phyloP scores from a whole-genome alignment of 1,139 yeast genomes.

The Hyphopichia khmerensis region DNA sequence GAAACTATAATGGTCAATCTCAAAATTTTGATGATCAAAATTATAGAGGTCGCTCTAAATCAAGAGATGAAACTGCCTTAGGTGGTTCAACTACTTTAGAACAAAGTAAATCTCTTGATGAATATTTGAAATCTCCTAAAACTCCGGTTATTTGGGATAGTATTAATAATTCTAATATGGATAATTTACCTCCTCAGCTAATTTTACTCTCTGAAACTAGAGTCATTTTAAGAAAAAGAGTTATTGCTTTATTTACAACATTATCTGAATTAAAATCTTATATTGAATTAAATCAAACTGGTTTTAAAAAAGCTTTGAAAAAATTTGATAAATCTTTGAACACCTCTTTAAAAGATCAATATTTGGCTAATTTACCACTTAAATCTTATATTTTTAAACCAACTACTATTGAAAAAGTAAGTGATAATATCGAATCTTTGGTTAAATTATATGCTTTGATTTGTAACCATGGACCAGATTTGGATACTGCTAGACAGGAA shows the following conservation, averaged over 20 bases:
- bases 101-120: conserved; percentile 35
- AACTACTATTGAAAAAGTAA: conserved; percentile 44
- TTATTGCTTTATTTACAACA: conserved; percentile 57
- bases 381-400: conserved; percentile 35
- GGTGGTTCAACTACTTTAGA: conserved; percentile 12
- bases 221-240: conserved; percentile 55
- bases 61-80: conserved; percentile 4
- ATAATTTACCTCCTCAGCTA: conserved; percentile 38
- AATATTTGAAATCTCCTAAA: conserved; percentile 39
- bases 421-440: conserved; percentile 37
- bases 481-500: conserved; percentile 46
- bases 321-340: conserved; percentile 66
- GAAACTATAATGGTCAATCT: too few species aligned
- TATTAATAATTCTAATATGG: conserved; percentile 16
- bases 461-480: conserved; percentile 40
- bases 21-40: conserved; percentile 5
- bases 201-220: conserved; percentile 42
- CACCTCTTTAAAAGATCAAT: conserved; percentile 38
- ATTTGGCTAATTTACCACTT: conserved; percentile 30
- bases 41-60: conserved; percentile 7
- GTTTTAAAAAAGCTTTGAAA: conserved; percentile 66
- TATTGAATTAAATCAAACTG: conserved; percentile 65
- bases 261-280: conserved; percentile 65
- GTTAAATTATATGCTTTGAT: conserved; percentile 41
- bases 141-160: conserved; percentile 36